These are phyloP conservation scores for Zopfia rhizophila DNA, from an alignment of 2,329 filamentous ascomycete genomes.

Conservation along the genomic window DNA sequence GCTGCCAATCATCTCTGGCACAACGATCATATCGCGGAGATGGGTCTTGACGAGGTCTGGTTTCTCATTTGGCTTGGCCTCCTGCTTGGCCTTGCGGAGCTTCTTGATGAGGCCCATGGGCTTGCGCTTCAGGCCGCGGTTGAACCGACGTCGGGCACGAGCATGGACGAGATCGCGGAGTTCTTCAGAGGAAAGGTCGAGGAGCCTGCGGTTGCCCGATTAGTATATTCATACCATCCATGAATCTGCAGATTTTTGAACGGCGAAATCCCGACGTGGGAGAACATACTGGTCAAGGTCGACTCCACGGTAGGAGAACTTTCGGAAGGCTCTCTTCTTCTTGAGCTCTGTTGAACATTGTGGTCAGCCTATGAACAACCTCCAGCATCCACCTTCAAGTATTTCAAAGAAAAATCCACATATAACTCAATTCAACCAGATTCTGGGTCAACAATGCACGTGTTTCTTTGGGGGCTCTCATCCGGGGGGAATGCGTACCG, in stretches of 20 bases:
- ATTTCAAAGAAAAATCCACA: too few species aligned
- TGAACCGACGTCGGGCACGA: constrained; percentile 98
- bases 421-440: neutral
- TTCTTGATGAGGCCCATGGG: constrained; percentile 99
- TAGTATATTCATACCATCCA: too few species aligned
- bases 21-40: constrained; percentile 99
- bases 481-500: constrained; percentile 61
- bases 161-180: constrained; percentile 99
- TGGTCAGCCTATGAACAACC: constrained; percentile 37
- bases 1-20: constrained; percentile 99
- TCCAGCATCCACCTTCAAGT: too few species aligned
- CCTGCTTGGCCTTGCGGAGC: constrained; percentile 99
- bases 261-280: constrained; percentile 22
- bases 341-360: constrained; percentile 78
- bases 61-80: constrained; percentile 99
- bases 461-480: constrained; percentile 14
- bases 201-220: constrained; percentile 72
- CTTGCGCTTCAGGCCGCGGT: constrained; percentile 99
- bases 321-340: constrained; percentile 99
- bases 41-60: constrained; percentile 99
- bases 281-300: constrained; percentile 96
- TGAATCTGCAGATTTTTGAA: neutral
- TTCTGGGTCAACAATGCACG: too few species aligned
- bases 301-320: constrained; percentile 99
- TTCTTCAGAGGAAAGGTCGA: constrained; percentile 98